Percentiles rank a stretch among this genome's conserved stretches.
Conservation (phyloP, 352 stramenopile genomes). For the Pilasporangium apinafurcum region DNA sequence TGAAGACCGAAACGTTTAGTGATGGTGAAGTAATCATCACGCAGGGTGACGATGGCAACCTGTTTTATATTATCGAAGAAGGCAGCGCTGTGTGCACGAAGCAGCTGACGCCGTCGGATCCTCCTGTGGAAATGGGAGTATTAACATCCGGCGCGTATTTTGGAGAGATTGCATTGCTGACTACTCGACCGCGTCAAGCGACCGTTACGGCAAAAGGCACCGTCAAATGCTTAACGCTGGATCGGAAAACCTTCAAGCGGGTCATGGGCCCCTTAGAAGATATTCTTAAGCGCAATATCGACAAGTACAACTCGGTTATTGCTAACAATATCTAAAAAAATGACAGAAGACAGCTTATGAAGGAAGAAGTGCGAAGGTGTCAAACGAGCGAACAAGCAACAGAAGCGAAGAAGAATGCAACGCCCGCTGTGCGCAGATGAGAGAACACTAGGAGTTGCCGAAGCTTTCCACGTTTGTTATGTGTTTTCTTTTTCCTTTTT, state of each 20-base stretch:
- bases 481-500: slow-evolving; percentile 1
- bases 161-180: slow-evolving; percentile 94
- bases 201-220: slow-evolving; percentile 81
- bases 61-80: slow-evolving; percentile 91
- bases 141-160: slow-evolving; percentile 93
- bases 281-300: slow-evolving; percentile 88
- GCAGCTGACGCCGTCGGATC: slow-evolving; percentile 64
- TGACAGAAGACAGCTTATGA: not conserved
- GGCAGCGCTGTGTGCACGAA: slow-evolving; percentile 76
- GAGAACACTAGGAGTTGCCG: too few relatives aligned
- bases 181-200: slow-evolving; percentile 88
- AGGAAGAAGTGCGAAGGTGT: not conserved
- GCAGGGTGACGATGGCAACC: slow-evolving; percentile 83
- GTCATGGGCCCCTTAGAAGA: slow-evolving; percentile 87
- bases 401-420: not conserved
- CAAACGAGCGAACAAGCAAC: not conserved
- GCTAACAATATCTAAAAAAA: slow-evolving; percentile 82
- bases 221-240: slow-evolving; percentile 87
- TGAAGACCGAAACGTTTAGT: slow-evolving; percentile 76
- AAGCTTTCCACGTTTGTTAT: not conserved
- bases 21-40: slow-evolving; percentile 89
- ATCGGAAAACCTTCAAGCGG: slow-evolving; percentile 91
- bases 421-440: slow-evolving; percentile 6
- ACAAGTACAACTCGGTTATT: slow-evolving; percentile 88
- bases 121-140: slow-evolving; percentile 79